Evolutionary conservation across 345 rosid species (phyloP), one percentile per base, ranked within the genome.

Genomic region (Turritis glabra): DNA sequence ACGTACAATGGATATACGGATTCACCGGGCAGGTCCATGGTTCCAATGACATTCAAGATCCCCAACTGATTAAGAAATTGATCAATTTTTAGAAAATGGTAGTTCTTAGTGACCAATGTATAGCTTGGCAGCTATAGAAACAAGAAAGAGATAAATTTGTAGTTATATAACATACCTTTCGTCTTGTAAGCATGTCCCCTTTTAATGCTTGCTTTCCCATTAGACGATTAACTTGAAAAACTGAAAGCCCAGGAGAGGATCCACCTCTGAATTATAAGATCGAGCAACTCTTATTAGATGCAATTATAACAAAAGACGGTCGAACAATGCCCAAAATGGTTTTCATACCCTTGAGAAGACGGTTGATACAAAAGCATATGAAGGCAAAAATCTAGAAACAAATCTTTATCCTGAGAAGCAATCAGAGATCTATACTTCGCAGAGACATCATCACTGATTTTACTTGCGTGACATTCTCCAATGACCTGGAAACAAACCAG

Each of bases 161-260:
- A 54, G 40, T 33, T 65, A 22, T 67, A 66, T 23, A 59, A 73
- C 64, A 62, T 67, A 94, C 98, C 92, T 94, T 94, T 81, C 96
- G 85, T 76, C 15, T 80, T 41, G 90, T 77, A 77, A 94, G 90
- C 67, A 78, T 73, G 82, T 89, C 93, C 77, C 73, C 86, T 77
- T 80, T 90, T 82, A 91, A 82, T 25, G 82, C 72, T 63, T 81
- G 75, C 80, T 94, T 94, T 81, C 98, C 98, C 9, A 79, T 47
- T 64, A 94, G 82, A 58, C 88, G 84, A 76, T 84, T 90, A 63
- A 89, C 84, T 84, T 91, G 95, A 73, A 82, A 80, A 79, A 79
- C 65, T 80, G 98, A 94, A 63, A 94, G 98, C 59, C 98, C 98
- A 30, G 96, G 89, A 29, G 90, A 82, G 78, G 86, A 73, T 75